These are phyloP conservation scores for Fusarium brevicatenulatum DNA, from an alignment of 2,329 filamentous ascomycete genomes.

Conservation along the genomic window DNA sequence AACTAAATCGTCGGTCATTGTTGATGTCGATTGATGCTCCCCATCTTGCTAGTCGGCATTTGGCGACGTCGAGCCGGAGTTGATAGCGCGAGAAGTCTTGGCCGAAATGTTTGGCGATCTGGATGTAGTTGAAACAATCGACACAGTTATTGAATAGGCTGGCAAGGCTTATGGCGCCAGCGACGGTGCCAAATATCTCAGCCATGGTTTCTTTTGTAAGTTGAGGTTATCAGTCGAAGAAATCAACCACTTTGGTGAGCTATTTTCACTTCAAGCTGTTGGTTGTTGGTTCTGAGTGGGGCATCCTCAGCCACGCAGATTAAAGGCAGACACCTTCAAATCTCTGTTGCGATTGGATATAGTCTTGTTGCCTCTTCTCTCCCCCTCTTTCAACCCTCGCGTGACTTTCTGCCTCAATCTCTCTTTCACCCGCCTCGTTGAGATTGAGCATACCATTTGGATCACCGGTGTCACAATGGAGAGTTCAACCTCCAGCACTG, in stretches of 20 bases:
- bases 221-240: rapidly evolving
- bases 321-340: background rate
- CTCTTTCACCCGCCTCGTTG: background rate
- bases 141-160: slow-evolving; percentile 52
- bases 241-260: background rate
- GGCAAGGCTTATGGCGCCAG: slow-evolving; percentile 49
- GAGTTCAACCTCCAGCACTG: rapidly evolving
- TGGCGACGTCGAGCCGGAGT: slow-evolving; percentile 48
- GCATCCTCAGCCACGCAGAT: background rate
- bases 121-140: slow-evolving; percentile 54
- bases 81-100: slow-evolving; percentile 48
- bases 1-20: slow-evolving; percentile 39
- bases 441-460: rapidly evolving
- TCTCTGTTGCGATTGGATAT: background rate
- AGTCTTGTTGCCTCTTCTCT: background rate
- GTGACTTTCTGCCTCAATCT: background rate
- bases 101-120: slow-evolving; percentile 50
- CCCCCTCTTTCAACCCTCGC: background rate
- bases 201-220: background rate
- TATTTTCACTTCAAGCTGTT: background rate
- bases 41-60: slow-evolving; percentile 49
- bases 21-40: slow-evolving; percentile 48
- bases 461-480: background rate
- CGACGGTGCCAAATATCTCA: slow-evolving; percentile 32
- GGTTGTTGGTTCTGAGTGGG: background rate